phyloP scores from a whole-genome alignment of 2,329 filamentous ascomycete species.

The Coniosporium tulheliwenetii region DNA sequence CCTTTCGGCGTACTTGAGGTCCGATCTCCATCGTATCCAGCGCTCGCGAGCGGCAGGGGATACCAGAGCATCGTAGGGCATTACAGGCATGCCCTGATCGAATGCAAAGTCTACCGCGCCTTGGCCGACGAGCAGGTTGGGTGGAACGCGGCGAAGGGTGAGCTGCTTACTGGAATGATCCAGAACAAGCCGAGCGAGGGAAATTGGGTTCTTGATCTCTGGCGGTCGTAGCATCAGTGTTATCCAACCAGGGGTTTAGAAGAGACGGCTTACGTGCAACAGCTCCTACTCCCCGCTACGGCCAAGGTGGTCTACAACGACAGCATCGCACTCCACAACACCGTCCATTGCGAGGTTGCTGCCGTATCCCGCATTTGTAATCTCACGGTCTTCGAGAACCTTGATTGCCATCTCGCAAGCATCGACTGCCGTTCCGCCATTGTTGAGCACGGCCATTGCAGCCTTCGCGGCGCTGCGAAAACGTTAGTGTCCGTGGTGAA shows the following conservation, averaged over 20 bases:
- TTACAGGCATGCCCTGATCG: slow-evolving; percentile 56
- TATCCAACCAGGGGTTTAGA: neutral
- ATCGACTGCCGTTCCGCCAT: slow-evolving; percentile 67
- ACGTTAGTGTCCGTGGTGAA: slow-evolving; percentile 7
- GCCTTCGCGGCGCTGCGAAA: slow-evolving; percentile 58
- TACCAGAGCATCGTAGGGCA: slow-evolving; percentile 64
- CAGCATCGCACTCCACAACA: slow-evolving; percentile 85
- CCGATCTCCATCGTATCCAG: slow-evolving; percentile 60
- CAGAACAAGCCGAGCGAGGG: slow-evolving; percentile 67
- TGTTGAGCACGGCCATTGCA: slow-evolving; percentile 66
- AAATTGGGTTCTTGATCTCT: slow-evolving; percentile 91
- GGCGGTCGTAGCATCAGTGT: slow-evolving; percentile 8
- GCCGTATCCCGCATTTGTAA: slow-evolving; percentile 92
- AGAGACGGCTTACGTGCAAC: slow-evolving; percentile 56
- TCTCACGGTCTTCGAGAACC: slow-evolving; percentile 79
- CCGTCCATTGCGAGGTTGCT: slow-evolving; percentile 90
- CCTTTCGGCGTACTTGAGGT: slow-evolving; percentile 48
- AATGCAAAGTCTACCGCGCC: slow-evolving; percentile 79
- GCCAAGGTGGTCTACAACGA: slow-evolving; percentile 78
- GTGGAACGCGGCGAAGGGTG: slow-evolving; percentile 77
- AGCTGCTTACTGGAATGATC: slow-evolving; percentile 61
- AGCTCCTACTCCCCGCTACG: slow-evolving; percentile 88
- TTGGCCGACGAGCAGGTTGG: slow-evolving; percentile 75
- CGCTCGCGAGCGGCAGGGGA: slow-evolving; percentile 66
- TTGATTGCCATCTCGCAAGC: slow-evolving; percentile 82